Conservation (phyloP, 805 yeast species). For the Saccharomycopsis fermentans region DNA sequence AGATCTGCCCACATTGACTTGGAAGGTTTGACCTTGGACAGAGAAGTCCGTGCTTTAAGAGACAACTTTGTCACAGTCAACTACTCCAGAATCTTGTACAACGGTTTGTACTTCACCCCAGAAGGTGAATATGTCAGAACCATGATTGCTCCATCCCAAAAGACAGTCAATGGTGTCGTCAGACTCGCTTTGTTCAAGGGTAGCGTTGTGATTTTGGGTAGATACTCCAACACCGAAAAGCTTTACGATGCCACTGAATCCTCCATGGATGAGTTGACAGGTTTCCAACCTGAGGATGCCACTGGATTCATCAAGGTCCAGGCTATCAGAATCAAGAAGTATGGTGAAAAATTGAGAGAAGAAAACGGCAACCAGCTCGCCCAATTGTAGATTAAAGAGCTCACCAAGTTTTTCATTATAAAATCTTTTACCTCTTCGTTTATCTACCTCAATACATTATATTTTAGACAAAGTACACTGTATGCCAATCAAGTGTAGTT, state of each 20-base stretch:
- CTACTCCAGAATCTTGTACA: slow-evolving; percentile 84
- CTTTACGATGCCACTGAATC: slow-evolving; percentile 96
- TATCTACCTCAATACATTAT: background rate
- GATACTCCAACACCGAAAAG: slow-evolving; percentile 92
- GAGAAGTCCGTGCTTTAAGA: slow-evolving; percentile 95
- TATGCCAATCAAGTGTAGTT: no score
- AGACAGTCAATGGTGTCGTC: slow-evolving; percentile 91
- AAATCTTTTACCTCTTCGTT: no score
- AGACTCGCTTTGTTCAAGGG: slow-evolving; percentile 95
- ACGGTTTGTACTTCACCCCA: slow-evolving; percentile 97
- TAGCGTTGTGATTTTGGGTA: slow-evolving; percentile 70
- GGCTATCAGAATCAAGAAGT: slow-evolving; percentile 96
- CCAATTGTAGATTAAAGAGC: slow-evolving; percentile 1
- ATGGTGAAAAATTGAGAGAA: slow-evolving; percentile 90
- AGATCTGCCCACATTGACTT: slow-evolving; percentile 92
- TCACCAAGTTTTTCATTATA: no score
- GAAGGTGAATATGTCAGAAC: slow-evolving; percentile 93
- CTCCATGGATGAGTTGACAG: slow-evolving; percentile 98
- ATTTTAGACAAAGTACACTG: background rate
- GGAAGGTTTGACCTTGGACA: slow-evolving; percentile 93
- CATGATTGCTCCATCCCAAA: slow-evolving; percentile 92
- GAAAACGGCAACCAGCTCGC: slow-evolving; percentile 11
- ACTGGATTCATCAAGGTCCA: slow-evolving; percentile 96
- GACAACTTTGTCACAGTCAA: slow-evolving; percentile 92
- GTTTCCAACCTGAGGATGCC: slow-evolving; percentile 94